Evolutionary conservation across 352 stramenopile species (phyloP), one percentile per base, ranked within the genome.

Genomic region (Phytopythium oedochilum): DNA sequence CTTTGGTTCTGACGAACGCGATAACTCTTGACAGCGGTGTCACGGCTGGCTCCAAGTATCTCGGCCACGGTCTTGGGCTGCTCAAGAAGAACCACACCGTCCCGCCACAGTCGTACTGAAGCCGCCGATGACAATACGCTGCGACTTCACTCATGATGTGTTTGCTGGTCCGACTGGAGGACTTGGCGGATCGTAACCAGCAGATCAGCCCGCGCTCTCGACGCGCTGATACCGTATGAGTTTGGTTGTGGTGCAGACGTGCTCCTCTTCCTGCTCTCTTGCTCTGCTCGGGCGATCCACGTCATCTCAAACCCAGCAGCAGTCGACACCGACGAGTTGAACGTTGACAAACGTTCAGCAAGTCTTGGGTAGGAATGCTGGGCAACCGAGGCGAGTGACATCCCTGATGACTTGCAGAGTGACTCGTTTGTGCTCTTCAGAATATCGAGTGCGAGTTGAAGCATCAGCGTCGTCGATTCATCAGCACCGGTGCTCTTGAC

Each of bases 71-170:
- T 7, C 71, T 93, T 9, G 83, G 83, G 10, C 55, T 91, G 48
- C 65, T 93, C n/a, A 90, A 90, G 66, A 86, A 75, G 47, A 63
- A 90, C 61, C 76, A 89, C 61, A 73, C 88, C 35, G 70, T 86
- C 9, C 57, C 60, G 9, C 57, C 63, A 12, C 76, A 68, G 26
- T 43, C 48, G 10, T 55, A 44, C 35, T 55, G 36, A 43, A 1
- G 14, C 18, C 15, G 14, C 11, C 20, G 15, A 49, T 49, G 9
- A 17, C 40, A 7, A 18, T 49, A 20, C 17, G n/a, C 10, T 29
- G 45, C 45, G 25, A 26, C 38, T 47, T 18, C 10, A 26, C 18
- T 17, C 17, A 2, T 18, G 7, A 9, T 5, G 17, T 38, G 17
- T 48, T 3, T 61, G 57, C 59, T 73, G 88, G 5, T 70, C n/a